Evolutionary conservation across 2,329 filamentous ascomycete genomes (phyloP), one percentile per base, ranked within the genome.

Genomic region (Escovopsis sp.): DNA sequence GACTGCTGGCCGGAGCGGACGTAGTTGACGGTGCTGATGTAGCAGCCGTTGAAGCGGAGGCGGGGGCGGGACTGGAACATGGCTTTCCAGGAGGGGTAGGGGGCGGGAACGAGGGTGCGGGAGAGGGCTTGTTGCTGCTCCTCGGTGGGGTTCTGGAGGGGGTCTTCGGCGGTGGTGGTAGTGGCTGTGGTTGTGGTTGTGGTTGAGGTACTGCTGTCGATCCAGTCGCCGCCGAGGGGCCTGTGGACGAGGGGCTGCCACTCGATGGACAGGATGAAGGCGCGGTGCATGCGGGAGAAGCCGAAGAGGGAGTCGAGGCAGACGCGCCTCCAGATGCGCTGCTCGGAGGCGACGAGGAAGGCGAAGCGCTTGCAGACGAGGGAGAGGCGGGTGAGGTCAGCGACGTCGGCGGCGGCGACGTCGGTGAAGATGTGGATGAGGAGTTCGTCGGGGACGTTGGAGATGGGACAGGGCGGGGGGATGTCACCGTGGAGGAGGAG

Each of bases 11-110:
- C 90, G 0, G 84, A 65, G 17, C 90, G 81, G 34, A 84, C 76
- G 59, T 98, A 98, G 61, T 96, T 96, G 39, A 94, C 86, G 0
- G 88, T 96, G 55, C 77, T 84, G 56, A 98, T 96, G 61, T 98
- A 98, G 58, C 85, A 81, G 18, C 90, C 90, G 49, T 90, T 90
- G 65, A 93, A 98, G 39, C 90, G 83, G 40, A 96, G 70, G 30
- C 90, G 78, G 3, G 90, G 88, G 12, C 86, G 79, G 5, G 66
- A 63, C 27, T 80, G 82, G 61, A 94, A 93, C 63, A 94, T 83
- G 35, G 62, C 57, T 48, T 70, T 61, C 72, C 73, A 79, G 2
- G 69, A 57, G 3, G 57, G 49, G 47, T 75, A 76, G 1, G 58
- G 48, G 4, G 52, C 50, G 2, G 57, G 56, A 32, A 16, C 65